Evolutionary conservation across 1,139 yeast genomes (phyloP), one percentile per base, ranked within the genome.

Genomic region (Taiozyma sp.): DNA sequence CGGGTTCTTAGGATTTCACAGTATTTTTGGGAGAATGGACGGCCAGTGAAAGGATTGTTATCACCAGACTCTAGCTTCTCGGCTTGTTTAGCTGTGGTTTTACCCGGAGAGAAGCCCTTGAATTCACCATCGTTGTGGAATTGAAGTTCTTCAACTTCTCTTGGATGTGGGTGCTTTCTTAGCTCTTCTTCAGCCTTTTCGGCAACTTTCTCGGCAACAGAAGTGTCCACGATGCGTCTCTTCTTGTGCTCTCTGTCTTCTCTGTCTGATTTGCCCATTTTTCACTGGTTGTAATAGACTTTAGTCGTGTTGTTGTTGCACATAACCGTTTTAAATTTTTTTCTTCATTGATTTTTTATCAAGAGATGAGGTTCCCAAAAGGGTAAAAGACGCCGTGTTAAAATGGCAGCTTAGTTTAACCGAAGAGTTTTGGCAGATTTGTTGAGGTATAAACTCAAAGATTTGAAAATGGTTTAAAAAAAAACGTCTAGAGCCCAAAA

Each of bases 1-100:
- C 99, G 82, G 29, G 76, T 78, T 62, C 82, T 81, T 55, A 95
- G 74, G 55, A 93, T 93, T 54, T 81, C 88, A 62, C 83, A 80
- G 69, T 93, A 93, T 63, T 82, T 80, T 46, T 80, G 71, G 8
- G 86, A 68, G 60, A 86, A 84, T 22, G 66, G 58, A 16, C 70
- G 61, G 10, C 95, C 95, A 1, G 91, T 89, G 71, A 93, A 92
- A 3, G 97, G 95, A 65, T 92, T 93, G 34, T 61, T 60, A 0
- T 74, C 71, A 1, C 84, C 88, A 54, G 78, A 72, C 69, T 93
- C 96, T 46, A 87, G 72, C 36, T 62, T 65, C 51, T 73, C 72
- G 1, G 97, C 97, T 54, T 84, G 83, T 44, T 71, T 76, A 14
- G 93, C 85, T 2, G 95, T 85, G 24, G 98, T 87, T 47, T 81